A percentile compares a stretch with the other conserved stretches of the same genome.
Evolutionary conservation across 2,329 filamentous ascomycete genomes (phyloP).

Genomic region (Xylariomycetidae sp.): DNA sequence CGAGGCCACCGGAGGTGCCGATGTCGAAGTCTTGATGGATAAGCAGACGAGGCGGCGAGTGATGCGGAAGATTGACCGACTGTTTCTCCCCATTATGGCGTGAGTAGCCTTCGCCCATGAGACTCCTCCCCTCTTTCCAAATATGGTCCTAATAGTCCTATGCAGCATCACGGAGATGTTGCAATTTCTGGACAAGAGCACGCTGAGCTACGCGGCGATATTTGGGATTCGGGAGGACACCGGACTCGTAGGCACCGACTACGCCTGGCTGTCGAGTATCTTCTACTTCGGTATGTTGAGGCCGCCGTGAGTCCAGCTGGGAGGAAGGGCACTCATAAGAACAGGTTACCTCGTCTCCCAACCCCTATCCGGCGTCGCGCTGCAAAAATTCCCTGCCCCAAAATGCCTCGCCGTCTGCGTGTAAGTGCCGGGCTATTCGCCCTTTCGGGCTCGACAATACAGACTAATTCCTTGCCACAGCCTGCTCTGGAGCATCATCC

Average conservation of each 20-base stretch:
- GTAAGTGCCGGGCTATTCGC: no score
- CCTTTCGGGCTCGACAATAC: no score
- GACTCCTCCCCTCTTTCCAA: background rate
- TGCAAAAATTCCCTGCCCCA: background rate
- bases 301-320: background rate
- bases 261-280: conserved; percentile 43
- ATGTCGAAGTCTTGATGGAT: background rate
- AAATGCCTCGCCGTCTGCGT: background rate
- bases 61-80: background rate
- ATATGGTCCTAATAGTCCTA: background rate
- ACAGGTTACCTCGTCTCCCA: background rate
- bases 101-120: background rate
- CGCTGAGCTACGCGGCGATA: conserved; percentile 52
- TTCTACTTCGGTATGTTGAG: background rate
- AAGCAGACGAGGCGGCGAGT: background rate
- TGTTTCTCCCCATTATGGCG: background rate
- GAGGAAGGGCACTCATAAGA: background rate
- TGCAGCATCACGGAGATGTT: background rate
- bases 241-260: conserved; percentile 45
- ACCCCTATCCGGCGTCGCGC: background rate
- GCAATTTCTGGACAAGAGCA: conserved; percentile 35
- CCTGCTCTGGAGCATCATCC: background rate
- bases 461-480: no score
- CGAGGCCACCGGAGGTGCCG: background rate
- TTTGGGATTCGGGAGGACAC: conserved; percentile 55